Conservation (phyloP, 805 yeast species). For the Citeromyces nyonsensis region DNA sequence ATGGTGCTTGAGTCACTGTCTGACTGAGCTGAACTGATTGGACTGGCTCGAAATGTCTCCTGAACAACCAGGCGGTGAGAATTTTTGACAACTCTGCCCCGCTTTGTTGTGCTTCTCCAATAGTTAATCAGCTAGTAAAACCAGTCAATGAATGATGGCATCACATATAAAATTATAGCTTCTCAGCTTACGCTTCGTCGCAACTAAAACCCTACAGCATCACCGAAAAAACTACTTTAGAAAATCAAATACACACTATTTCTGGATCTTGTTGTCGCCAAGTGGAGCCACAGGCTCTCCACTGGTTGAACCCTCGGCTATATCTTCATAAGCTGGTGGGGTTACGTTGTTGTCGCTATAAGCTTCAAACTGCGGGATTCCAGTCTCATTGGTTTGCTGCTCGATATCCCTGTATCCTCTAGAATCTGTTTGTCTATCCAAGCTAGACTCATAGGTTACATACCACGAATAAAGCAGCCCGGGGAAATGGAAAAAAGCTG, state of each 20-base stretch:
- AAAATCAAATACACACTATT: not conserved
- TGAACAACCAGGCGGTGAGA: too few relatives aligned
- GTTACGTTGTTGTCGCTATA: conserved; percentile 1
- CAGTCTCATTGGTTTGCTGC: not conserved
- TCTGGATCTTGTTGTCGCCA: conserved; percentile 6
- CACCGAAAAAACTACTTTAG: too few relatives aligned
- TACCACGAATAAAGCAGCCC: conserved; percentile 35
- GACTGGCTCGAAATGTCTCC: too few relatives aligned
- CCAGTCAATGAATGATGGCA: too few relatives aligned
- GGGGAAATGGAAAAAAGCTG: conserved; percentile 31
- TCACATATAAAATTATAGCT: too few relatives aligned
- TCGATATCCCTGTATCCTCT: conserved; percentile 2
- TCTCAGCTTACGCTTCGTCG: too few relatives aligned
- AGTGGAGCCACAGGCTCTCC: not conserved
- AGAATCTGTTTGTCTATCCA: conserved; percentile 8
- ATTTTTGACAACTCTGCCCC: too few relatives aligned
- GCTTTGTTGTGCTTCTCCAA: too few relatives aligned
- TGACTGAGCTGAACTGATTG: too few relatives aligned
- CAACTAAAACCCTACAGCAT: too few relatives aligned
- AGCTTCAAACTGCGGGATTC: conserved; percentile 1
- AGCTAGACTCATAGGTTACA: conserved; percentile 18
- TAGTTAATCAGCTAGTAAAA: too few relatives aligned
- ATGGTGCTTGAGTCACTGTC: too few relatives aligned
- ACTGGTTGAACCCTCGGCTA: conserved; percentile 3
- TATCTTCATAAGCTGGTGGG: conserved; percentile 10